Percentiles rank a stretch among this genome's conserved stretches.
Evolutionary conservation across 2,329 filamentous ascomycete genomes (phyloP).

Genomic region (Neonectria ditissima): DNA sequence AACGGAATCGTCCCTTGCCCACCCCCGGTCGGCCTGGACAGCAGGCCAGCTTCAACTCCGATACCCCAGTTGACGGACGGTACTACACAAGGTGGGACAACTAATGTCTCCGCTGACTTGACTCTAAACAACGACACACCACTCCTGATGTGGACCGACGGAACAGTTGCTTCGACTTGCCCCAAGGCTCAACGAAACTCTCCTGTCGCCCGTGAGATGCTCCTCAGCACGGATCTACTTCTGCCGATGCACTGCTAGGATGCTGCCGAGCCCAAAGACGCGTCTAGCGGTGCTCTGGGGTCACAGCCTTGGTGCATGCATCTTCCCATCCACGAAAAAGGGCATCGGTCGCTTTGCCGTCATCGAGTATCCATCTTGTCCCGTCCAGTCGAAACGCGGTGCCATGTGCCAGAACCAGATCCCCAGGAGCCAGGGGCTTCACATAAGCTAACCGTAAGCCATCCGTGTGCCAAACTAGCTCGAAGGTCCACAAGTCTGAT

Average conservation of each 20-base stretch:
- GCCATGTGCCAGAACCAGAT: conserved; percentile 41
- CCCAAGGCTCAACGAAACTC: background rate
- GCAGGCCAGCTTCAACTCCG: conserved; percentile 22
- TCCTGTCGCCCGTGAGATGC: conserved; percentile 11
- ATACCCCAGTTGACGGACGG: conserved; percentile 18
- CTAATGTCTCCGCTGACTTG: conserved; percentile 36
- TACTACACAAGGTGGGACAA: conserved; percentile 30
- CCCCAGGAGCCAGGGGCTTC: conserved; percentile 37
- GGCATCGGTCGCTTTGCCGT: conserved; percentile 12
- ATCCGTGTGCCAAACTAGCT: conserved; percentile 45
- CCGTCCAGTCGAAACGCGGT: conserved; percentile 32
- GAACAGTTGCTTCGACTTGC: conserved; percentile 12
- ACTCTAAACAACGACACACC: conserved; percentile 23
- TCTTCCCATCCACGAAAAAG: conserved; percentile 14
- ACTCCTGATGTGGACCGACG: conserved; percentile 21
- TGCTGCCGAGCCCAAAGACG: conserved; percentile 13
- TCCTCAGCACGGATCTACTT: conserved; percentile 9
- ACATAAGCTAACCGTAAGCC: conserved; percentile 42
- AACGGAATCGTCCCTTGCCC: conserved; percentile 12
- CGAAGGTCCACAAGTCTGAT: conserved; percentile 31
- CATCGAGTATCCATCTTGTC: conserved; percentile 30
- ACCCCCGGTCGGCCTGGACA: conserved; percentile 13
- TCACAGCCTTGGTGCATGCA: conserved; percentile 14
- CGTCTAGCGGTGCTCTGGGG: background rate
- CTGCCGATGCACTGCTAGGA: conserved; percentile 6